Evolutionary conservation across 129 eudicot genomes (phyloP).

Genomic region (Flaveria sonorensis): DNA sequence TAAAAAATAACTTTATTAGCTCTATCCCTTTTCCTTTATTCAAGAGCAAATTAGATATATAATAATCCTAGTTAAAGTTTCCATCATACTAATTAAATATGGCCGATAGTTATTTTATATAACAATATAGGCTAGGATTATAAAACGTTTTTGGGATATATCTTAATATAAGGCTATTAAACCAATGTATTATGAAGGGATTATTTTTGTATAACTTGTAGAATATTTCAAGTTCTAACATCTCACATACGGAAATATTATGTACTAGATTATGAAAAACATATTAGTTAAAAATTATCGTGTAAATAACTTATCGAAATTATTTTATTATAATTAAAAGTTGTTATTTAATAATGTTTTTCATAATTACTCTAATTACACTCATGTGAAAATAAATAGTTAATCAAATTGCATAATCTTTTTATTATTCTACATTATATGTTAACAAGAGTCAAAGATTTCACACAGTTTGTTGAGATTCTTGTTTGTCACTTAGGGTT

Average conservation of each 20-base stretch:
- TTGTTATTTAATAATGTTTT: no score
- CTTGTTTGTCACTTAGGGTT: conserved; percentile 37
- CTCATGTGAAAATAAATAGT: not conserved
- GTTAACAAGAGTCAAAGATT: conserved; percentile 31
- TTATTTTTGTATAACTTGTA: not conserved
- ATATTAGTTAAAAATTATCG: no score
- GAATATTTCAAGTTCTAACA: not conserved
- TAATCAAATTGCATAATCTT: not conserved
- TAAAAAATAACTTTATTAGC: not conserved
- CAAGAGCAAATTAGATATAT: not conserved
- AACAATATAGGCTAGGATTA: not conserved
- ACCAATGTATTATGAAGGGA: not conserved
- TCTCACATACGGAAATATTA: not conserved
- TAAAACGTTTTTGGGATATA: not conserved
- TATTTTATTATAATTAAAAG: no score
- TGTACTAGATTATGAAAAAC: not conserved
- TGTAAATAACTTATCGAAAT: no score
- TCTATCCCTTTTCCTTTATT: not conserved
- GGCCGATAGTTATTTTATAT: not conserved
- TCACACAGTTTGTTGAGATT: conserved; percentile 28
- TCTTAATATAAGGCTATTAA: not conserved
- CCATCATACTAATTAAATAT: not conserved
- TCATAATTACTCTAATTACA: no score
- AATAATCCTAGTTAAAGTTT: not conserved
- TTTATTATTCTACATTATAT: no score